Evolutionary conservation across 768 basidiomycete species (phyloP).

Genomic region (Suillus plorans): DNA sequence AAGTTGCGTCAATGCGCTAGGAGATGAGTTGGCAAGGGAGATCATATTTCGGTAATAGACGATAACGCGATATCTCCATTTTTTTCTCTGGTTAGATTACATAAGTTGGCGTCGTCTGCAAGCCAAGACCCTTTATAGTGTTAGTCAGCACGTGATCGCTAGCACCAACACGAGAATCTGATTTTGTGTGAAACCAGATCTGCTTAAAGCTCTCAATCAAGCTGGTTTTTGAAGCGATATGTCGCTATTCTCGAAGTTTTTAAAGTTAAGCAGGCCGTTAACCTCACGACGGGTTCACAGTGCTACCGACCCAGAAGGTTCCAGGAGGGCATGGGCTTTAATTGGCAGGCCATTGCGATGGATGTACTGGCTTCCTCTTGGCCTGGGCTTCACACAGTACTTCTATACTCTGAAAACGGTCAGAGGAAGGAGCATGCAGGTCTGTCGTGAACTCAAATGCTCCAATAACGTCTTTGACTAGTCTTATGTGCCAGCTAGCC

Average conservation of each 20-base stretch:
- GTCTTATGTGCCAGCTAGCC: constrained; percentile 48
- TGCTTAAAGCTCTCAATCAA: neutral
- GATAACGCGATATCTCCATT: neutral
- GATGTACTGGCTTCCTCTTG: constrained; percentile 57
- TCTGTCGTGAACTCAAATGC: constrained; percentile 24
- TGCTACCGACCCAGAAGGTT: neutral
- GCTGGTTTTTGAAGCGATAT: neutral
- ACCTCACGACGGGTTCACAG: neutral
- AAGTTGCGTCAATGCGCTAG: constrained; percentile 45
- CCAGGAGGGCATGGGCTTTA: neutral
- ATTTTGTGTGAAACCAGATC: neutral
- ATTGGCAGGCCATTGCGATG: neutral
- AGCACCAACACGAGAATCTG: too few species aligned
- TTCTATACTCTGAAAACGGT: constrained; percentile 54
- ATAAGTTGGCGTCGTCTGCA: too few species aligned
- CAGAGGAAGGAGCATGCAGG: constrained; percentile 75
- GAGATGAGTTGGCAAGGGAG: constrained; percentile 40
- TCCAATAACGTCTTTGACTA: neutral
- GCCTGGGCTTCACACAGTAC: constrained; percentile 47
- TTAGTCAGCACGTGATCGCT: neutral
- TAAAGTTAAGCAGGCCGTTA: neutral
- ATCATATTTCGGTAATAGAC: constrained; percentile 35
- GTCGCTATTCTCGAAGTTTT: neutral
- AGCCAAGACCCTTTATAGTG: neutral
- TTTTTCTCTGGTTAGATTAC: neutral